Evolutionary conservation across 495 filamentous ascomycete species (phyloP), one percentile per base, ranked within the genome.

Genomic region (Hypoxylon fuscum): DNA sequence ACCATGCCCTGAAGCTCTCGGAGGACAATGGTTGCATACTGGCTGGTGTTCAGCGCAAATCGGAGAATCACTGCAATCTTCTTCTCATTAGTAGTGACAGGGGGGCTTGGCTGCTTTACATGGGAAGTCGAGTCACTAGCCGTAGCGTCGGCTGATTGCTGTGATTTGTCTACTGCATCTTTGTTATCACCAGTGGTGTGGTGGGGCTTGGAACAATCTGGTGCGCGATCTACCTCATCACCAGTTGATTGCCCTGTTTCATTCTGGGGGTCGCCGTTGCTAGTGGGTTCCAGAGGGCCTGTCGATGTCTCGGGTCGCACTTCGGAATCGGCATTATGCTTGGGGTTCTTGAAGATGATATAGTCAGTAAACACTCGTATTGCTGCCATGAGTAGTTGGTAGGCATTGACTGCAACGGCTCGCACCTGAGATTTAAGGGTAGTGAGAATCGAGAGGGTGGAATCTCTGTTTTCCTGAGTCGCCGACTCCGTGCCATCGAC

Each of bases 11-110:
- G 62, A 37, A 98, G 76, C 79, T 98, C 95, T 37, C 95, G 81
- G 60, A 98, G 78, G 7, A 92, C 95, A 83, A 98, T 89, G 1
- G 96, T 98, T 0, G 95, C 95, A 70, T 98, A 98, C 71, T 93
- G 91, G 72, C 92, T 94, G 1, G 86, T 84, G 18, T 87, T 88
- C 15, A 98, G 79, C 71, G 93, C 87, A 73, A 98, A 87, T 72
- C 89, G 96, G 51, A 98, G 69, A 10, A 97, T 81, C 1, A 96
- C 87, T 8, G 92, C 93, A 52, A 97, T 77, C 71, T 91, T 94
- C 50, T 71, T 62, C 9, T 71, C 68, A 4, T 59, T 45, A n/a
- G 65, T 61, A 37, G 68, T 49, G 14, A 62, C 42, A 46, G 51
- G 2, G 10, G 42, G 14, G 15, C 6, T 4, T 50, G 18, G 18